A percentile compares a stretch with the other conserved stretches of the same genome.
These are phyloP conservation scores for Herpotrichia juniperi DNA, from an alignment of 2,329 filamentous ascomycete genomes.

Conservation along the genomic window DNA sequence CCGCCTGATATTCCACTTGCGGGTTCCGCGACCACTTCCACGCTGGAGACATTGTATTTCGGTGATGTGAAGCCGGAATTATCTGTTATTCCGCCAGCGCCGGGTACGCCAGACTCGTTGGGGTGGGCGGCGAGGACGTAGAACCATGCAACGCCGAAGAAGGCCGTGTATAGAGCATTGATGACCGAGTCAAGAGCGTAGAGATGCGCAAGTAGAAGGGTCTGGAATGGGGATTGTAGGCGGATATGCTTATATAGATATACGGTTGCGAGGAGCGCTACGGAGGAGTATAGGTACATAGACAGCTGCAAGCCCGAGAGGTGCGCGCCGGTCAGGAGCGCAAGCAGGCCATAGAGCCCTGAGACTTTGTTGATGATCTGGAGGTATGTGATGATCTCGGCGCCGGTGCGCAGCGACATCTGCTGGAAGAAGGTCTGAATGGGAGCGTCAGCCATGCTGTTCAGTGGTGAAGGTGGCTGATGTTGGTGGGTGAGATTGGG, in stretches of 20 bases:
- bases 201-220: conserved; percentile 80
- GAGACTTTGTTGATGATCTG: conserved; percentile 92
- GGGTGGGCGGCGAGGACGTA: conserved; percentile 69
- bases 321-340: conserved; percentile 83
- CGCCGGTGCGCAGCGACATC: conserved; percentile 84
- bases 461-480: neutral
- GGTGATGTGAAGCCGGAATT: conserved; percentile 70
- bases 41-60: conserved; percentile 64
- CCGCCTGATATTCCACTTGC: conserved; percentile 53
- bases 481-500: conserved; percentile 8
- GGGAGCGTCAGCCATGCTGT: conserved; percentile 7
- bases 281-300: conserved; percentile 88
- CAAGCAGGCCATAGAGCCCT: conserved; percentile 87
- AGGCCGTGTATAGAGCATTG: conserved; percentile 80
- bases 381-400: conserved; percentile 81
- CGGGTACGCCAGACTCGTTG: conserved; percentile 41
- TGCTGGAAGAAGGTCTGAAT: conserved; percentile 80
- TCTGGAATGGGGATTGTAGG: conserved; percentile 77
- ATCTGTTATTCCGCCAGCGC: conserved; percentile 63
- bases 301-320: conserved; percentile 83
- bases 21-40: conserved; percentile 59
- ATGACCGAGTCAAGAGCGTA: conserved; percentile 83
- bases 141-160: conserved; percentile 88
- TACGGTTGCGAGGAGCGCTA: conserved; percentile 70
- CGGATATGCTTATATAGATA: conserved; percentile 81